A percentile compares a stretch with the other conserved stretches of the same genome.
phyloP scores from a whole-genome alignment of 805 yeast genomes.

The Sugiyamaella smithiae region DNA sequence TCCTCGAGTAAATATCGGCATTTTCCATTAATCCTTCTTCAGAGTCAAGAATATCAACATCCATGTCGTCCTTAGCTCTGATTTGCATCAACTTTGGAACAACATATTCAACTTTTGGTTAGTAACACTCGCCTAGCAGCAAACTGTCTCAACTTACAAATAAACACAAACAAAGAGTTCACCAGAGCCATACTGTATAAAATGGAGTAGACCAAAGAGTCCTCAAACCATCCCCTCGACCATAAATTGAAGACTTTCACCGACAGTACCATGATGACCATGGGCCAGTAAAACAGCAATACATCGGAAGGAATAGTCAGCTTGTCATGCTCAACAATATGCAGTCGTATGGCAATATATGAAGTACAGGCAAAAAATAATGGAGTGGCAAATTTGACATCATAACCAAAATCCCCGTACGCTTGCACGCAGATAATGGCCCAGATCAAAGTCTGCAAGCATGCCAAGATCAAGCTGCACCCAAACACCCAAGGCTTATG shows the following conservation, averaged over 20 bases:
- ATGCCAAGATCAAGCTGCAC: slow-evolving; percentile 5
- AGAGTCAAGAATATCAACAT: slow-evolving; percentile 2
- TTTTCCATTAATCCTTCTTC: slow-evolving; percentile 30
- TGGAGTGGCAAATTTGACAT: slow-evolving; percentile 13
- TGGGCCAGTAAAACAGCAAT: slow-evolving; percentile 19
- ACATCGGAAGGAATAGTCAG: slow-evolving; percentile 20
- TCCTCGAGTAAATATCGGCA: slow-evolving; percentile 50
- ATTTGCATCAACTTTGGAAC: slow-evolving; percentile 8
- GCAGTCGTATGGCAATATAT: slow-evolving; percentile 13
- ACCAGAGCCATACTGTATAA: slow-evolving; percentile 1
- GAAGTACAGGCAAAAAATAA: slow-evolving; percentile 8
- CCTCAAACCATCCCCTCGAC: slow-evolving; percentile 7
- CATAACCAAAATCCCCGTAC: slow-evolving; percentile 7
- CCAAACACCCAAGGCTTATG: slow-evolving; percentile 3
- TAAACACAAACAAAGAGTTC: slow-evolving; percentile 11
- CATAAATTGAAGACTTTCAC: slow-evolving; percentile 18
- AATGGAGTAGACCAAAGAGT: slow-evolving; percentile 6
- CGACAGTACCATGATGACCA: slow-evolving; percentile 12
- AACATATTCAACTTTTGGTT: slow-evolving; percentile 11
- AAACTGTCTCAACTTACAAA: slow-evolving; percentile 6
- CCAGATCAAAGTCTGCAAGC: slow-evolving; percentile 8
- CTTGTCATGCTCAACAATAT: slow-evolving; percentile 17
- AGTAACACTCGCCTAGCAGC: no score
- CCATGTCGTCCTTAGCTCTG: not conserved
- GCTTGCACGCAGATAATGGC: slow-evolving; percentile 4